Conservation (phyloP, 345 rosid genomes). For the Orychophragmus violaceus region DNA sequence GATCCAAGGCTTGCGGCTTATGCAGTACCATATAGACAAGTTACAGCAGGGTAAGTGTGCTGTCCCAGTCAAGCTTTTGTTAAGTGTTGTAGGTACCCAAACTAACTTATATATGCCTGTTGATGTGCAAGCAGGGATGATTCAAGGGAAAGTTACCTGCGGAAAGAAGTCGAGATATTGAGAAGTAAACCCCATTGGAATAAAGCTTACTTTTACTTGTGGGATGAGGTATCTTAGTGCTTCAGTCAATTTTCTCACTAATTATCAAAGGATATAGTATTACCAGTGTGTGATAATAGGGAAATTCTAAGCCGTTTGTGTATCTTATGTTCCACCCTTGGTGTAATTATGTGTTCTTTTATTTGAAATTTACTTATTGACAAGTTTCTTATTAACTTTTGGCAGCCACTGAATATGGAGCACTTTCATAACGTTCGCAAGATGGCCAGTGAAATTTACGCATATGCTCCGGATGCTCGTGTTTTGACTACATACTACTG, state of each 20-base stretch:
- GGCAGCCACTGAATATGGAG: slow-evolving; percentile 90
- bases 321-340: too few relatives aligned
- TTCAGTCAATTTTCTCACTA: background rate
- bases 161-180: slow-evolving; percentile 80
- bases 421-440: slow-evolving; percentile 71
- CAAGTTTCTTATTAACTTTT: too few relatives aligned
- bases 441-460: slow-evolving; percentile 81
- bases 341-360: too few relatives aligned
- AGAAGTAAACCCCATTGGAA: slow-evolving; percentile 91
- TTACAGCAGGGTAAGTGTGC: slow-evolving; percentile 55
- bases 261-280: too few relatives aligned
- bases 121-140: slow-evolving; percentile 51
- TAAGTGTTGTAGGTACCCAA: slow-evolving; percentile 25
- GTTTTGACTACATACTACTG: slow-evolving; percentile 87
- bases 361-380: background rate
- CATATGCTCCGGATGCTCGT: slow-evolving; percentile 94
- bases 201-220: slow-evolving; percentile 89
- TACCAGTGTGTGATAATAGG: too few relatives aligned
- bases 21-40: slow-evolving; percentile 73
- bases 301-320: background rate
- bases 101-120: slow-evolving; percentile 43
- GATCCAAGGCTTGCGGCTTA: slow-evolving; percentile 92
- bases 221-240: slow-evolving; percentile 75
- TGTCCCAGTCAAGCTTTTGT: slow-evolving; percentile 27
- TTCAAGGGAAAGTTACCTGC: slow-evolving; percentile 64